These are phyloP conservation scores for Saccharomycopsis guyanensis DNA, from an alignment of 805 yeast genomes.

Conservation along the genomic window DNA sequence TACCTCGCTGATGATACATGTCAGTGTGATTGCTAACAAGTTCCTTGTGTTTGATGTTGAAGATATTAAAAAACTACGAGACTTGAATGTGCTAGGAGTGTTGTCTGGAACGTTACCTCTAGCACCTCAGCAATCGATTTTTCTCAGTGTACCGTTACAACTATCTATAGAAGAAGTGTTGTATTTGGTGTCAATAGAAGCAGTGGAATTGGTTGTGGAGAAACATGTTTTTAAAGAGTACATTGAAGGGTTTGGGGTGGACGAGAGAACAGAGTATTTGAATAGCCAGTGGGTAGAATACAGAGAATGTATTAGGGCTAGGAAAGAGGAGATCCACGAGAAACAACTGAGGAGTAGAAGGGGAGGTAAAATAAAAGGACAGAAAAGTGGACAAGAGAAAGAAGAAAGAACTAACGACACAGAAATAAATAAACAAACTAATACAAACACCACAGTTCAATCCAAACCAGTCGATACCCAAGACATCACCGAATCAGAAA, in stretches of 20 bases:
- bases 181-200: conserved; percentile 47
- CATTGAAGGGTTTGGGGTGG: conserved; percentile 14
- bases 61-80: conserved; percentile 46
- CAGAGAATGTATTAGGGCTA: conserved; percentile 16
- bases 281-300: conserved; percentile 16
- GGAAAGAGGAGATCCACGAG: conserved; percentile 18
- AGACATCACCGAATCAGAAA: conserved; percentile 7
- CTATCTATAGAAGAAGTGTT: conserved; percentile 65
- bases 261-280: conserved; percentile 15
- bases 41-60: conserved; percentile 52
- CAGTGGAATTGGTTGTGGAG: conserved; percentile 37
- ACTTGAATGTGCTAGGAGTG: conserved; percentile 64
- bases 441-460: not conserved
- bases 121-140: conserved; percentile 92
- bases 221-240: conserved; percentile 25
- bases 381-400: not conserved
- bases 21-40: conserved; percentile 12
- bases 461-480: not conserved
- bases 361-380: conserved; percentile 7
- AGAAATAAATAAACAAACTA: too few species aligned
- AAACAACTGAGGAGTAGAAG: conserved; percentile 20
- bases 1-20: too few species aligned
- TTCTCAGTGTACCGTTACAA: conserved; percentile 75
- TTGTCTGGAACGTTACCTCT: conserved; percentile 76
- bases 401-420: too few species aligned